Conservation (phyloP, 2,329 filamentous ascomycete species). For the Ceratocystis lukuohia region DNA sequence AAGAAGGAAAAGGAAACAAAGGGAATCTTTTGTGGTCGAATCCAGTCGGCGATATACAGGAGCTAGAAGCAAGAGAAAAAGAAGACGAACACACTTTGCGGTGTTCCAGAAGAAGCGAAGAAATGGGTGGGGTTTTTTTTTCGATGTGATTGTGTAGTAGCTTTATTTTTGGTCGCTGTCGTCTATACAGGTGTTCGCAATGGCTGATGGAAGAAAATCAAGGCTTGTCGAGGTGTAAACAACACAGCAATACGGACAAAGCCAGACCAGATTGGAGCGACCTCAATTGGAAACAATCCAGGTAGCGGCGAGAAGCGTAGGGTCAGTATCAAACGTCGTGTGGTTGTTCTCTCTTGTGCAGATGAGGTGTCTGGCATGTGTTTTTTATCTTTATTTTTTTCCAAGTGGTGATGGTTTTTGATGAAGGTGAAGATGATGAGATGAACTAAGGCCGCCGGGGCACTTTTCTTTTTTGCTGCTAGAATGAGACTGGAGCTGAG, state of each 20-base stretch:
- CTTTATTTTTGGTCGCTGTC: not conserved
- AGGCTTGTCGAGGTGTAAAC: not conserved
- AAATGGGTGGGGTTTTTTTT: not conserved
- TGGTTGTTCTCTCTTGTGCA: not conserved
- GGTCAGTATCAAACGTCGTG: slow-evolving; percentile 6
- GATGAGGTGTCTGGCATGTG: not conserved
- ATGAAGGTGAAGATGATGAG: slow-evolving; percentile 1
- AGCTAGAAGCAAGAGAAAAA: not conserved
- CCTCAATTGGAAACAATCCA: not conserved
- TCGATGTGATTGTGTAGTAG: not conserved
- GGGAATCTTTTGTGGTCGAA: slow-evolving; percentile 11
- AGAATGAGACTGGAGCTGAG: slow-evolving; percentile 11
- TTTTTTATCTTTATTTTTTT: not conserved
- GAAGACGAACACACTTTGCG: not conserved
- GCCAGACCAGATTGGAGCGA: slow-evolving; percentile 12
- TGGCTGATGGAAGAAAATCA: not conserved
- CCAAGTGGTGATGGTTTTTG: not conserved
- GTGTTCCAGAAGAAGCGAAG: not conserved
- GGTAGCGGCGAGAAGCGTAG: not conserved
- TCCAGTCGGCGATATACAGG: slow-evolving; percentile 14
- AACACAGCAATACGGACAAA: slow-evolving; percentile 3
- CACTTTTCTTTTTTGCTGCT: slow-evolving; percentile 12
- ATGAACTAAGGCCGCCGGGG: slow-evolving; percentile 18
- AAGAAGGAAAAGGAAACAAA: slow-evolving; percentile 2
- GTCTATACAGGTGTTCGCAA: slow-evolving; percentile 1